phyloP scores from a whole-genome alignment of 768 basidiomycete species.

The Brasilioporus rufonigricans region DNA sequence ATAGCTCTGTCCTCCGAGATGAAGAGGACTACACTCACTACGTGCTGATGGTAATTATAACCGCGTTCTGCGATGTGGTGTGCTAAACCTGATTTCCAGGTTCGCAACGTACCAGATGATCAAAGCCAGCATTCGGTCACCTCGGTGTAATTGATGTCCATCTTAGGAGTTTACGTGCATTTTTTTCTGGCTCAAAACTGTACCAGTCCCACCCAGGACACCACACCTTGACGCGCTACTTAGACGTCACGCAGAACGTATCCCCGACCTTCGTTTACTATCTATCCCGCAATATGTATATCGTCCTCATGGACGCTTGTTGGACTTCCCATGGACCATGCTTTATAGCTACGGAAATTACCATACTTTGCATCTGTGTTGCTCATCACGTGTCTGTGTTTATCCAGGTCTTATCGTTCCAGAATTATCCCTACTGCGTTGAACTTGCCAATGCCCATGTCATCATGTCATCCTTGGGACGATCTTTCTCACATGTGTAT shows the following conservation, averaged over 20 bases:
- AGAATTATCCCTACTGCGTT: constrained; percentile 3
- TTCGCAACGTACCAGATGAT: constrained; percentile 54
- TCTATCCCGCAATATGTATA: constrained; percentile 14
- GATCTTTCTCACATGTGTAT: neutral
- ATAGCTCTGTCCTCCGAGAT: constrained; percentile 37
- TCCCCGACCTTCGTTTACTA: constrained; percentile 6
- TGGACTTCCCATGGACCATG: constrained; percentile 16
- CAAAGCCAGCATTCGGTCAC: constrained; percentile 36
- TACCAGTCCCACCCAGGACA: constrained; percentile 1
- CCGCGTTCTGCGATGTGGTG: neutral
- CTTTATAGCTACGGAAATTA: constrained; percentile 3
- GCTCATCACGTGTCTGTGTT: constrained; percentile 8
- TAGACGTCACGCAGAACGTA: constrained; percentile 18
- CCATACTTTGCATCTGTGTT: neutral
- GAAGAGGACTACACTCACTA: constrained; percentile 56
- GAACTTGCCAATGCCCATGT: neutral
- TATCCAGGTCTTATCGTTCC: constrained; percentile 11
- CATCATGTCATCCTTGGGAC: neutral
- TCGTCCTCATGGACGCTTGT: constrained; percentile 17
- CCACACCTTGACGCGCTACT: constrained; percentile 8
- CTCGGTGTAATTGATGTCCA: constrained; percentile 12
- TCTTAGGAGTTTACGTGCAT: constrained; percentile 3
- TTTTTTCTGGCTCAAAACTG: constrained; percentile 1
- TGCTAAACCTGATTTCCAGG: constrained; percentile 35
- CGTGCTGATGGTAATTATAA: constrained; percentile 49